Percentiles rank a stretch among this genome's conserved stretches.
Conservation (phyloP, 805 yeast species). For the Wickerhamiella spandovensis region DNA sequence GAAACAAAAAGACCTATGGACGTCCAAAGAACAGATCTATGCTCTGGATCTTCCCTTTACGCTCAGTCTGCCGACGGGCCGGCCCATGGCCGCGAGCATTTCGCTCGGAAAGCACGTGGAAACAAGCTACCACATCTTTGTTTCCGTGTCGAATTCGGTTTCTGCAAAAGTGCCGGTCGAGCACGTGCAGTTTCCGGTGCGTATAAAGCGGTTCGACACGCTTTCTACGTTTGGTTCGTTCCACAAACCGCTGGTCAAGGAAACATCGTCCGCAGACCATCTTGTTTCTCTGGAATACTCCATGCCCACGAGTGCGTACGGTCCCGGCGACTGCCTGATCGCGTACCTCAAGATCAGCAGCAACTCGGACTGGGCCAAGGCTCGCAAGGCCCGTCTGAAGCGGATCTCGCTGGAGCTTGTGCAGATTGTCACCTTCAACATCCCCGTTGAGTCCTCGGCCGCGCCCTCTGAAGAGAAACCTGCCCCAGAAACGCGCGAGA, state of each 20-base stretch:
- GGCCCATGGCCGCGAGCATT: constrained; percentile 26
- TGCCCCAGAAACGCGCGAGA: constrained; percentile 15
- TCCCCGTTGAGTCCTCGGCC: constrained; percentile 2
- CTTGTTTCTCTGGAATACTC: constrained; percentile 24
- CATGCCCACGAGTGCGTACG: constrained; percentile 25
- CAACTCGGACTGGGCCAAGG: constrained; percentile 27
- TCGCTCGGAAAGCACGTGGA: constrained; percentile 21
- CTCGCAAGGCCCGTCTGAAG: constrained; percentile 26
- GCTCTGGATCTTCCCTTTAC: constrained; percentile 29
- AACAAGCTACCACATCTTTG: constrained; percentile 25
- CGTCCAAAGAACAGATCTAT: constrained; percentile 16
- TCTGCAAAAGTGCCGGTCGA: constrained; percentile 2
- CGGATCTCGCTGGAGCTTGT: constrained; percentile 25
- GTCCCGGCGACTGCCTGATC: constrained; percentile 27
- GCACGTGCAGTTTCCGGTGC: constrained; percentile 24
- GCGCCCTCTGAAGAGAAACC: constrained; percentile 16
- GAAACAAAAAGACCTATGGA: constrained; percentile 16
- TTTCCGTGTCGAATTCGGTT: constrained; percentile 15
- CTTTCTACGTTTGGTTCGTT: constrained; percentile 27
- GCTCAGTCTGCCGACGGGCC: constrained; percentile 23
- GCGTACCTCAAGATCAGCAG: constrained; percentile 23
- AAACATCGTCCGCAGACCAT: constrained; percentile 24
- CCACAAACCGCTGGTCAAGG: constrained; percentile 20
- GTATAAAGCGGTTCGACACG: constrained; percentile 27
- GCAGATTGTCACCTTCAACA: constrained; percentile 23